Conservation (phyloP, 257 asterid species). For the Nicotiana tomentosiformis region DNA sequence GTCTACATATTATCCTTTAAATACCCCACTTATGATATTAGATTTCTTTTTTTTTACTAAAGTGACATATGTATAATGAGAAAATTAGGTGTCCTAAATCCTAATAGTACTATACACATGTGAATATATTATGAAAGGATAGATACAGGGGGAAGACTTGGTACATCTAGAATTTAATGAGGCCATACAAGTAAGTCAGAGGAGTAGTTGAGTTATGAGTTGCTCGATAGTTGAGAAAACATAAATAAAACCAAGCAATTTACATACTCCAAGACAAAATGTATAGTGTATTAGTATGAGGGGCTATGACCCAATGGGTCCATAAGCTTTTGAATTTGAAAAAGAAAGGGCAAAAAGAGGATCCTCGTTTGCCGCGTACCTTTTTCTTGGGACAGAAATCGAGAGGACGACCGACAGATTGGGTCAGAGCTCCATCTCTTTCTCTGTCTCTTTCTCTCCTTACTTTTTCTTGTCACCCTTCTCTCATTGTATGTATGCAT, state of each 20-base stretch:
- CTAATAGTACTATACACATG: too few species aligned
- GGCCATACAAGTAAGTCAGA: slow-evolving; percentile 39
- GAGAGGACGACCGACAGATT: neutral
- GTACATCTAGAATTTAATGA: slow-evolving; percentile 12
- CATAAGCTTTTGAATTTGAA: slow-evolving; percentile 2
- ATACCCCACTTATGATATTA: too few species aligned
- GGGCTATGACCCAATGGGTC: neutral
- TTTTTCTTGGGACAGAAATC: slow-evolving; percentile 2
- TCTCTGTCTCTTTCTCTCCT: neutral
- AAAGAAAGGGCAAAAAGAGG: slow-evolving; percentile 13
- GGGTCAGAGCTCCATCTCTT: neutral
- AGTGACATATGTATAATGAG: too few species aligned
- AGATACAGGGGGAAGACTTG: too few species aligned
- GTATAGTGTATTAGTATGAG: too few species aligned
- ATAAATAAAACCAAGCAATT: neutral
- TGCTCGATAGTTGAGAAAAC: slow-evolving; percentile 26
- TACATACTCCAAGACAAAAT: neutral
- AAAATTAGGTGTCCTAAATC: too few species aligned
- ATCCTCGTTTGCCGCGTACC: slow-evolving; percentile 34
- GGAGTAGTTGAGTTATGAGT: slow-evolving; percentile 46
- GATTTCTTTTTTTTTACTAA: too few species aligned
- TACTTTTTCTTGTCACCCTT: neutral
- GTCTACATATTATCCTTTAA: too few species aligned
- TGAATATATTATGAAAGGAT: too few species aligned
- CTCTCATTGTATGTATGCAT: neutral